phyloP scores from a whole-genome alignment of 73 alveolate species.

The Stentor roeselii region DNA sequence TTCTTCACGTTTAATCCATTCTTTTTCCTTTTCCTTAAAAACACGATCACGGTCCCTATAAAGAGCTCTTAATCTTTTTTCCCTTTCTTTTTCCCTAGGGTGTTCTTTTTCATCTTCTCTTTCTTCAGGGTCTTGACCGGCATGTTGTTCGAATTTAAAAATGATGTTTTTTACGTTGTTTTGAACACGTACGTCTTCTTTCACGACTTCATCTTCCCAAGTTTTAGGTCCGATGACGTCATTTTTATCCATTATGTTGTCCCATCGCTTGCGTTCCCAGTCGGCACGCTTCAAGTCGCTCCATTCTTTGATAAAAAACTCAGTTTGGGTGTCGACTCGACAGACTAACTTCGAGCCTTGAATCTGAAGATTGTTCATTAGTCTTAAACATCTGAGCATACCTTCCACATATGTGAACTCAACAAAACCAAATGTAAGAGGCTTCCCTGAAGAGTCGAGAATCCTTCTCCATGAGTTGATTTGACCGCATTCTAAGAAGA shows the following conservation, averaged over 20 bases:
- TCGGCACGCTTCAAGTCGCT: conserved; percentile 30
- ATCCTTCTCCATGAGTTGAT: conserved; percentile 5
- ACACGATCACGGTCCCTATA: conserved; percentile 10
- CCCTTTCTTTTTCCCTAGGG: conserved; percentile 29
- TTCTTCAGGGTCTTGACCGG: conserved; percentile 24
- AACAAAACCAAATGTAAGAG: conserved; percentile 17
- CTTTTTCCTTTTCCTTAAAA: conserved; percentile 21
- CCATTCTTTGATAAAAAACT: conserved; percentile 28
- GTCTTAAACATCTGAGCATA: conserved; percentile 31
- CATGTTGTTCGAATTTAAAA: conserved; percentile 6
- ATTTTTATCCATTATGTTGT: conserved; percentile 8
- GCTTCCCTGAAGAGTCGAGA: conserved; percentile 26
- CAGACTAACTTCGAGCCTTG: not conserved
- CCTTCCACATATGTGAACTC: conserved; percentile 26
- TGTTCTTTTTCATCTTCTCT: conserved; percentile 22
- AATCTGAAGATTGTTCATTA: conserved; percentile 22
- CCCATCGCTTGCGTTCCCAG: conserved; percentile 30
- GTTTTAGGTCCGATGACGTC: not conserved
- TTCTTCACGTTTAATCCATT: conserved; percentile 17
- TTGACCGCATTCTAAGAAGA: conserved; percentile 30
- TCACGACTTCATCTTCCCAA: conserved; percentile 27
- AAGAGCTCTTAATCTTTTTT: conserved; percentile 8
- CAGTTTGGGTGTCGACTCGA: conserved; percentile 29
- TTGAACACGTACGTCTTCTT: conserved; percentile 19
- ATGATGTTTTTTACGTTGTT: not conserved